Base-by-base conservation (phyloP, 2,329 filamentous ascomycete species). In the Fusarium devonianum region DNA sequence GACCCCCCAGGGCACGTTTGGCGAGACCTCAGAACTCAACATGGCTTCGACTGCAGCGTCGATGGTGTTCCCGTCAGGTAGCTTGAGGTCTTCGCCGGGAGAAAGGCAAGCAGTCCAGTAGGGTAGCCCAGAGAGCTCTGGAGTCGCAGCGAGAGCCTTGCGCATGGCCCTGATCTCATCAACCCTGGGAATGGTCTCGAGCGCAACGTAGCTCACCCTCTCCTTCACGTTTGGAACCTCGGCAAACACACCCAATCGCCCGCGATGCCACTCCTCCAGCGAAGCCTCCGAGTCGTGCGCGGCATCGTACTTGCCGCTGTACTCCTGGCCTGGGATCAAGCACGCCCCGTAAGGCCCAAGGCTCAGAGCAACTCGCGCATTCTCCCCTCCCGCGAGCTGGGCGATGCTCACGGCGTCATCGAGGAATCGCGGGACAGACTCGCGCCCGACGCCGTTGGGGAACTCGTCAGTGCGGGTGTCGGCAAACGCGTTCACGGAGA, bases 91-190 rank as follows among this genome's bases (percentile, higher is more conserved):
- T 11, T 82, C 77, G 0, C 77, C 75, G 0, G 85, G 84, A 35
- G 84, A 88, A 1, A 88, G 80, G 62, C 82, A 85, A 3, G 79
- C 77, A 30, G 87, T 78, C 86, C 86, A 89, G 48, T 80, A 84
- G 2, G 76, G 75, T 7, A 72, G 47, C 32, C 49, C n/a, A 1
- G 49, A 64, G 39, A 66, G 61, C 2, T 58, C 47, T 5, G 67
- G 53, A 12, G 63, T 56, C 16, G 68, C 58, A 40, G 70, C 62
- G 30, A 72, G 54, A 8, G 78, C 74, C 38, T 72, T 72, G 43
- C 82, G 76, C 45, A 86, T 78, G 25, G 83, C 84, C 4, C 71
- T 62, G 23, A 88, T 77, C 70, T 89, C 86, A 56, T 86, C 81
- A 2, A 80, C 61, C n/a, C 83, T 72, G 3, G 84, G 85, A 12